These are phyloP conservation scores for Leccinum longicurvipes DNA, from an alignment of 768 basidiomycete species.

Conservation along the genomic window DNA sequence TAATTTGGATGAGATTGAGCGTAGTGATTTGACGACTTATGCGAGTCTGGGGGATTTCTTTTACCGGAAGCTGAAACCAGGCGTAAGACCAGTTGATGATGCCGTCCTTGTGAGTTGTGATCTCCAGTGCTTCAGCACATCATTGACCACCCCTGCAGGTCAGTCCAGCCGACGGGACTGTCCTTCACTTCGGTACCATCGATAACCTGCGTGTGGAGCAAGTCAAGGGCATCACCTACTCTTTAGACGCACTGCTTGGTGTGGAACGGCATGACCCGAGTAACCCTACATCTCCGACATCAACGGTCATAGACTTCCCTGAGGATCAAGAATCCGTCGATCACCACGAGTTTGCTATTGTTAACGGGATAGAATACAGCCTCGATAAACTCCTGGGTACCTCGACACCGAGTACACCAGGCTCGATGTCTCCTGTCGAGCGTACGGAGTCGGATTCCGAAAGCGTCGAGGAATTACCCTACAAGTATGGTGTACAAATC, in stretches of 20 bases:
- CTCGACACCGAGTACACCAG: conserved; percentile 39
- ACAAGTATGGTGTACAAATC: conserved; percentile 63
- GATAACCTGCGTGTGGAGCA: conserved; percentile 81
- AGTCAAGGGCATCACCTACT: conserved; percentile 97
- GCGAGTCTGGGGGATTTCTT: conserved; percentile 93
- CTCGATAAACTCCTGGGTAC: conserved; percentile 84
- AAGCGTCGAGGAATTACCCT: conserved; percentile 30
- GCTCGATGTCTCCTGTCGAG: conserved; percentile 32
- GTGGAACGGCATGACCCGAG: conserved; percentile 48
- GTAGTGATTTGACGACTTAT: conserved; percentile 72
- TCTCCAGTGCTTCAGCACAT: background rate
- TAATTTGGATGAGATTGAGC: conserved; percentile 89
- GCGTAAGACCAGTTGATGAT: conserved; percentile 74
- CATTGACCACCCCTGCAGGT: conserved; percentile 46
- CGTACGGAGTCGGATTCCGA: conserved; percentile 20
- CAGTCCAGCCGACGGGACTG: conserved; percentile 90
- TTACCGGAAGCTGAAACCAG: conserved; percentile 81
- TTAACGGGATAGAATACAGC: conserved; percentile 96
- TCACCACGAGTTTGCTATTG: conserved; percentile 89
- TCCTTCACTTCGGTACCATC: conserved; percentile 91
- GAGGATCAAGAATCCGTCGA: conserved; percentile 61
- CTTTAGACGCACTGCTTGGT: conserved; percentile 89
- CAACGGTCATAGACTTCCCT: conserved; percentile 40
- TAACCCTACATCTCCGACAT: conserved; percentile 40
- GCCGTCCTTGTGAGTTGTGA: conserved; percentile 58